Conservation (phyloP, 192 early-diverging fungal genomes). For the Podila epicladia region DNA sequence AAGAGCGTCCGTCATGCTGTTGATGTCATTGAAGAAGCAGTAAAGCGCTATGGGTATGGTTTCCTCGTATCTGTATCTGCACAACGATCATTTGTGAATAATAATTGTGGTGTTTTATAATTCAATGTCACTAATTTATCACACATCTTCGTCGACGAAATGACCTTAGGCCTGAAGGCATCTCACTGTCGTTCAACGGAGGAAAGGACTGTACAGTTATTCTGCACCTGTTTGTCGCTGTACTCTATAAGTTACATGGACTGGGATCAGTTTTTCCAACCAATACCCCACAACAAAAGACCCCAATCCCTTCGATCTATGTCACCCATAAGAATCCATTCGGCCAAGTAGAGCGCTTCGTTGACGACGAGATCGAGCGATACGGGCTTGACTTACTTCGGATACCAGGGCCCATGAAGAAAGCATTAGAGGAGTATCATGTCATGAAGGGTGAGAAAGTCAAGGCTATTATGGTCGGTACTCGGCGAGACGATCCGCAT, state of each 20-base stretch:
- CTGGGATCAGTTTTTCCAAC: not conserved
- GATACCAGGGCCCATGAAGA: conserved; percentile 80
- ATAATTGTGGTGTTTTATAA: too few relatives aligned
- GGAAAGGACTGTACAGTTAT: conserved; percentile 98
- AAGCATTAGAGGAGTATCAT: conserved; percentile 79
- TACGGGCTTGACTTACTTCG: conserved; percentile 76
- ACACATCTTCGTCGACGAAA: too few relatives aligned
- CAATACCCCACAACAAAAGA: conserved; percentile 10
- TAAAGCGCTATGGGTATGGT: conserved; percentile 65
- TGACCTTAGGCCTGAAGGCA: conserved; percentile 59
- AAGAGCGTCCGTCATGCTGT: conserved; percentile 55
- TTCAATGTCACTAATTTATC: too few relatives aligned
- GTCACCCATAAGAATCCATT: conserved; percentile 83
- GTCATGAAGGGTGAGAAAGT: conserved; percentile 53
- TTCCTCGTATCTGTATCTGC: not conserved
- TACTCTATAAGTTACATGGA: conserved; percentile 57
- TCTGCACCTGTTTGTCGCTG: conserved; percentile 81
- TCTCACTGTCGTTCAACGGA: conserved; percentile 93
- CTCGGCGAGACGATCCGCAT: conserved; percentile 77
- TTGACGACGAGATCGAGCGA: conserved; percentile 71
- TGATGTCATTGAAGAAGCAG: conserved; percentile 63
- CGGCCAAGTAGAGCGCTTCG: conserved; percentile 89
- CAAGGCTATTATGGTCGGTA: conserved; percentile 87
- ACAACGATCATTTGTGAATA: too few relatives aligned
- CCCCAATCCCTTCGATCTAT: conserved; percentile 72